Evolutionary conservation across 371 early-diverging fungal genomes (phyloP).

Genomic region (Blakeslea trispora): DNA sequence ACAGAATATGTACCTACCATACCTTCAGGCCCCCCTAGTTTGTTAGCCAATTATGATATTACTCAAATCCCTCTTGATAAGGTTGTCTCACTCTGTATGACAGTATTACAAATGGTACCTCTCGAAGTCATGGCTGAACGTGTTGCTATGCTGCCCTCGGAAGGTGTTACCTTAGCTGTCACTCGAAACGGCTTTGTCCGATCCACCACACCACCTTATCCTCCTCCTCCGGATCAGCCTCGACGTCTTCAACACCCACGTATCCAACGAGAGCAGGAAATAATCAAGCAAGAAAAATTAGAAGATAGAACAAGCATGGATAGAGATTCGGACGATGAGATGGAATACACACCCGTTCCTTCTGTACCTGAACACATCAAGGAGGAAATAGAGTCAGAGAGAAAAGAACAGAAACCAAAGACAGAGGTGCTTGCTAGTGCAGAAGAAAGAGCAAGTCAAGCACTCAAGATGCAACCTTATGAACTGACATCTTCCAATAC

Average conservation of each 20-base stretch:
- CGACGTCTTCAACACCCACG: conserved; percentile 13
- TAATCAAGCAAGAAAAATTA: not conserved
- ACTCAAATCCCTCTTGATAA: conserved; percentile 36
- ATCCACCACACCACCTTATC: conserved; percentile 25
- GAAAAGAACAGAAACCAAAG: conserved; percentile 13
- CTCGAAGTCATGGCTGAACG: conserved; percentile 34
- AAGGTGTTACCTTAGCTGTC: conserved; percentile 25
- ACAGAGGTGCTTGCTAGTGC: conserved; percentile 38
- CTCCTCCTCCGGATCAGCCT: conserved; percentile 27
- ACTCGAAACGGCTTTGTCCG: conserved; percentile 21
- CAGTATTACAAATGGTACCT: conserved; percentile 40
- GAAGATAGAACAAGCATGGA: not conserved
- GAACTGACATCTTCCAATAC: conserved; percentile 26
- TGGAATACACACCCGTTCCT: not conserved
- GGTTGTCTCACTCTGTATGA: conserved; percentile 42
- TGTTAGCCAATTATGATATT: conserved; percentile 38
- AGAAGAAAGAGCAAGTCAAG: conserved; percentile 47
- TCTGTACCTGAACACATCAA: conserved; percentile 1
- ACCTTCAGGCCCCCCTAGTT: conserved; percentile 17
- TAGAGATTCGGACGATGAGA: conserved; percentile 21
- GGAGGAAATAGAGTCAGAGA: conserved; percentile 6
- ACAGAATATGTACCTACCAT: conserved; percentile 15
- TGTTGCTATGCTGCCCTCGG: conserved; percentile 20
- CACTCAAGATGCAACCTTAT: conserved; percentile 47
- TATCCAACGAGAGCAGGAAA: conserved; percentile 14